Evolutionary conservation across 805 yeast species (phyloP), one percentile per base, ranked within the genome.

Genomic region (Lachancea thermotolerans): DNA sequence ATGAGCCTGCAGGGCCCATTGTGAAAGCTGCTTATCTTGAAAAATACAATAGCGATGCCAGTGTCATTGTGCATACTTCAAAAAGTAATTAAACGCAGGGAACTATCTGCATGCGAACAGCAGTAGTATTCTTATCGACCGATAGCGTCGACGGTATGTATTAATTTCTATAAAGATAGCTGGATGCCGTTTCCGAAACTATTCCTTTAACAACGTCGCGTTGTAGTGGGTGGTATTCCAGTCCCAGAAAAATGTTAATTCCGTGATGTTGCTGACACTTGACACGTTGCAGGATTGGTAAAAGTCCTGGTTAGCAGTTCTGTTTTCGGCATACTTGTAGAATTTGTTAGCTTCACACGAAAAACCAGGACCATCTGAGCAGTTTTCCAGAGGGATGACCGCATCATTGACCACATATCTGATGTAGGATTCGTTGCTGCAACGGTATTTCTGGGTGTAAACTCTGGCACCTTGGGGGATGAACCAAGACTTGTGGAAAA

Each of bases 381-480:
- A 77, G 33, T 57, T 53, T 18, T 70, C 69, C 30, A 74, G 56
- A 29, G 82, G 81, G 39, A 74, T 63, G 17, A 78, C 80, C 1
- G 79, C 79, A 49, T 77, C 81, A 54, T 78, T 77, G n/a, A 76
- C 51, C 5, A 74, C 59, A 33, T 68, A 64, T 57, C 82, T 71
- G 12, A 77, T 75, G 54, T 64, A 79, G 15, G 69, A 62, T 27
- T 53, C 57, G 33, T 64, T 65, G 8, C 47, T 39, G 59, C 81
- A 77, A 42, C 57, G 57, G 46, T 74, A 59, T 51, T 78, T 68
- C 62, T 79, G 84, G 18, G 75, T 56, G 30, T 74, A 65, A 14
- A 77, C 54, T 49, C 78, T 67, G 2, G 76, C 80, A 33, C 81
- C 83, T 79, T 75, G 75, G 43, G 84, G 85, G 18, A 70, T 70